Conservation (phyloP, 1,284 basidiomycete species). For the Coniferiporia weirii region DNA sequence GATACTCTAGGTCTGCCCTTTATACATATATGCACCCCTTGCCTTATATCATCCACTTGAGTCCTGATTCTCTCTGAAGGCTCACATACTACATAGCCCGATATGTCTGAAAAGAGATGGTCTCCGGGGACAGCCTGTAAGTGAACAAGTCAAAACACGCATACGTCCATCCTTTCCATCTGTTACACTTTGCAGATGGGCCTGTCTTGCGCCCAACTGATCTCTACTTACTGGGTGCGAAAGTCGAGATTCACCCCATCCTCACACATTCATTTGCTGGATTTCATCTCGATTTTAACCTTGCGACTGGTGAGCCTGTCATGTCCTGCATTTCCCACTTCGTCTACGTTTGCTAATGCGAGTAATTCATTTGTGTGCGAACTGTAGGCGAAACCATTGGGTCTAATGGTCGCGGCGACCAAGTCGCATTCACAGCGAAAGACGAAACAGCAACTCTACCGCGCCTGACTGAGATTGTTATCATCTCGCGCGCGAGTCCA, state of each 20-base stretch:
- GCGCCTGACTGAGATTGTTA: conserved; percentile 61
- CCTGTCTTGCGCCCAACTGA: conserved; percentile 67
- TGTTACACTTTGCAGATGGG: conserved; percentile 47
- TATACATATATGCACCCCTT: neutral
- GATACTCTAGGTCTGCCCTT: no score
- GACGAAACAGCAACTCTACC: conserved; percentile 77
- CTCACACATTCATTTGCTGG: conserved; percentile 42
- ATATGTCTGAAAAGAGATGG: conserved; percentile 17
- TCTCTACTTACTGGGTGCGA: conserved; percentile 62
- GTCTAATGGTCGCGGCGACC: conserved; percentile 55
- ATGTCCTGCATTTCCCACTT: neutral
- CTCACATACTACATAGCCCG: neutral
- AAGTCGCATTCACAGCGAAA: conserved; percentile 57
- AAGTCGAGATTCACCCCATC: conserved; percentile 67
- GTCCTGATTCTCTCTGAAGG: neutral
- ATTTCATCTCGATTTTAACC: conserved; percentile 66
- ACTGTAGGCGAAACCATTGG: conserved; percentile 38
- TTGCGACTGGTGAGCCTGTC: conserved; percentile 48
- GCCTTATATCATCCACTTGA: neutral
- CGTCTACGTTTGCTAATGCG: neutral
- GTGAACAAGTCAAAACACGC: neutral
- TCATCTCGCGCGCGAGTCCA: conserved; percentile 65
- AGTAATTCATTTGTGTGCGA: neutral
- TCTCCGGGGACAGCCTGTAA: conserved; percentile 19
- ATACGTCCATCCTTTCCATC: neutral